Conservation (phyloP, 176 grass and related monocot species). For the Avena insularis region DNA sequence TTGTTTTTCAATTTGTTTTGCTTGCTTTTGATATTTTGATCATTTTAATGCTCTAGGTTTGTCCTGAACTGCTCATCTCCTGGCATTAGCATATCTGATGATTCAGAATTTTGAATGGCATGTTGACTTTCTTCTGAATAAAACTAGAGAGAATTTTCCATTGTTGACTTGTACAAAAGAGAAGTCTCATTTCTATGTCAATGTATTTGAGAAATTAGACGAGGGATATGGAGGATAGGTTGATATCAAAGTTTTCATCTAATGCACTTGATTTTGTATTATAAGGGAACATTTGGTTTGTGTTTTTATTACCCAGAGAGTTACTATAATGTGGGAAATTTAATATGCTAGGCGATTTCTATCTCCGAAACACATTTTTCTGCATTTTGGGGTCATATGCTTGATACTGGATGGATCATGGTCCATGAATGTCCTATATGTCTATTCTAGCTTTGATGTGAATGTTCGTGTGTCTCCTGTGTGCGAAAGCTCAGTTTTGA, state of each 20-base stretch:
- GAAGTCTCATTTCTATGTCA: neutral
- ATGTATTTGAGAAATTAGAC: neutral
- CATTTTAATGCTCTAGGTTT: neutral
- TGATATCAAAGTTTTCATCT: slow-evolving; percentile 38
- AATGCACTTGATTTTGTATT: slow-evolving; percentile 28
- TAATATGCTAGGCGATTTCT: slow-evolving; percentile 33
- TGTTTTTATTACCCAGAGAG: slow-evolving; percentile 20
- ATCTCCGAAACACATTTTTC: neutral
- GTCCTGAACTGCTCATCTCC: neutral
- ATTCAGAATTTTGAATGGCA: neutral
- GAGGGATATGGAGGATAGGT: slow-evolving; percentile 19
- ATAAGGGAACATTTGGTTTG: slow-evolving; percentile 5
- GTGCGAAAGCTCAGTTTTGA: neutral
- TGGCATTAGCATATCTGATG: neutral
- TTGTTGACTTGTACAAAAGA: slow-evolving; percentile 8
- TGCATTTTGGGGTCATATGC: slow-evolving; percentile 11
- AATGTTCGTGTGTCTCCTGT: neutral
- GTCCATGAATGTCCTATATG: neutral
- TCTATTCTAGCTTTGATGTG: neutral
- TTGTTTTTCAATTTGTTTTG: neutral
- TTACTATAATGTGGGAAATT: slow-evolving; percentile 37
- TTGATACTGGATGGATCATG: slow-evolving; percentile 29
- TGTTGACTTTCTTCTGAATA: neutral
- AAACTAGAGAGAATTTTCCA: slow-evolving; percentile 8
- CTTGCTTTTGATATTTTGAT: neutral